Evolutionary conservation across 2,329 filamentous ascomycete genomes (phyloP).

Genomic region (Hypomyces rosellus): DNA sequence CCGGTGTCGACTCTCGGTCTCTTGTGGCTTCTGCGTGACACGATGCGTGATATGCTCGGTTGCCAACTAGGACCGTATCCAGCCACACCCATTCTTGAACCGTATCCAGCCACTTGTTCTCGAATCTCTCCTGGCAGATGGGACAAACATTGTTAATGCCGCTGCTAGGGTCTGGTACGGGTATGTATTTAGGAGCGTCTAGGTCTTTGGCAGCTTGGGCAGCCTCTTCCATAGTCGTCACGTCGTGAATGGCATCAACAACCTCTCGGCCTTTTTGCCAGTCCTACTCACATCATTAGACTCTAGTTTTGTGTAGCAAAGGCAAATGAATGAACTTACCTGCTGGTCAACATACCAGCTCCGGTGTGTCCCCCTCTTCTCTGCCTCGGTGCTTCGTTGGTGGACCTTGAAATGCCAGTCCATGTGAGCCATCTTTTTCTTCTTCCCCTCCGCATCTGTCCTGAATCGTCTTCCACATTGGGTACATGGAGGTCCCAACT

Average conservation of each 20-base stretch:
- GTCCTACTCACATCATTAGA: slow-evolving; percentile 47
- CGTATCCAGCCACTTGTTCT: slow-evolving; percentile 85
- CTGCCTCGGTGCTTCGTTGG: slow-evolving; percentile 77
- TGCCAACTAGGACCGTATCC: slow-evolving; percentile 73
- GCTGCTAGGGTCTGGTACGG: slow-evolving; percentile 72
- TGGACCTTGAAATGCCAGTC: slow-evolving; percentile 98
- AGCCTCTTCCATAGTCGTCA: slow-evolving; percentile 25
- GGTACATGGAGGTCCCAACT: slow-evolving; percentile 78
- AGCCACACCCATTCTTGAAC: slow-evolving; percentile 97
- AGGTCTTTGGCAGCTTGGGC: slow-evolving; percentile 31
- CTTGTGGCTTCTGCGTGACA: slow-evolving; percentile 80
- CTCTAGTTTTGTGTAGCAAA: slow-evolving; percentile 19
- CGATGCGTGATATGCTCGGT: slow-evolving; percentile 79
- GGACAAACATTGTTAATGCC: slow-evolving; percentile 75
- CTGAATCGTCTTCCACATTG: slow-evolving; percentile 87
- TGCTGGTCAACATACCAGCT: slow-evolving; percentile 93
- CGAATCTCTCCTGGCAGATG: slow-evolving; percentile 93
- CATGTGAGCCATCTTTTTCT: slow-evolving; percentile 84
- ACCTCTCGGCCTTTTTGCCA: slow-evolving; percentile 84
- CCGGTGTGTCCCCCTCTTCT: slow-evolving; percentile 80
- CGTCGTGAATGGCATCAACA: slow-evolving; percentile 57
- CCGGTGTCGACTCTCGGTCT: slow-evolving; percentile 46
- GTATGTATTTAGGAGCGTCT: slow-evolving; percentile 60
- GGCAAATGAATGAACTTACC: slow-evolving; percentile 41
- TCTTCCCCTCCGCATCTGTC: slow-evolving; percentile 67